Evolutionary conservation across 202 grass and related monocot species (phyloP).

Genomic region (Brachypodium distachyon): DNA sequence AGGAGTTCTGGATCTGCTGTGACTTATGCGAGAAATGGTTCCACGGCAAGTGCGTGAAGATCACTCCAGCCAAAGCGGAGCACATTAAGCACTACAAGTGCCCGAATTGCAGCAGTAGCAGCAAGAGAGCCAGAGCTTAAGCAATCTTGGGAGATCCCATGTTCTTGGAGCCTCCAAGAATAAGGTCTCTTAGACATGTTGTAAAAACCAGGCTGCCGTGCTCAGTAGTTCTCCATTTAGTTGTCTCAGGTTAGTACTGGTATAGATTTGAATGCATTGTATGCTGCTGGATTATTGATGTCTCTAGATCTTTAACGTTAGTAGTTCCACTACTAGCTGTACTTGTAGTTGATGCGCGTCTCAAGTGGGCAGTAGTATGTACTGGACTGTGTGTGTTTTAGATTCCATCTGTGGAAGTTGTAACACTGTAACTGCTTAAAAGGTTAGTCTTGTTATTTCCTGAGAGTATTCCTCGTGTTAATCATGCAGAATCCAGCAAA

Average conservation of each 20-base stretch:
- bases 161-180: not conserved
- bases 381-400: not conserved
- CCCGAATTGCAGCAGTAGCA: conserved; percentile 61
- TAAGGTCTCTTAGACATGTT: conserved; percentile 13
- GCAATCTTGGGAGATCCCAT: not conserved
- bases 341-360: not conserved
- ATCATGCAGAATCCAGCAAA: too few species aligned
- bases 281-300: conserved; percentile 1
- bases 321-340: not conserved
- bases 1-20: conserved; percentile 80
- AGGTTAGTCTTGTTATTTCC: too few species aligned
- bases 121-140: conserved; percentile 52
- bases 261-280: not conserved
- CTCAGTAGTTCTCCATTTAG: not conserved
- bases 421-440: too few species aligned
- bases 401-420: too few species aligned
- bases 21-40: conserved; percentile 77
- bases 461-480: too few species aligned
- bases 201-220: conserved; percentile 1
- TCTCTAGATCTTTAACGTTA: not conserved
- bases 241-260: not conserved
- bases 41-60: conserved; percentile 71
- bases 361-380: not conserved
- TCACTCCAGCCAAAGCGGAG: conserved; percentile 66
- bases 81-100: conserved; percentile 83